phyloP scores from a whole-genome alignment of 2,329 filamentous ascomycete genomes.

The Mycosphaerelloides madeirae region DNA sequence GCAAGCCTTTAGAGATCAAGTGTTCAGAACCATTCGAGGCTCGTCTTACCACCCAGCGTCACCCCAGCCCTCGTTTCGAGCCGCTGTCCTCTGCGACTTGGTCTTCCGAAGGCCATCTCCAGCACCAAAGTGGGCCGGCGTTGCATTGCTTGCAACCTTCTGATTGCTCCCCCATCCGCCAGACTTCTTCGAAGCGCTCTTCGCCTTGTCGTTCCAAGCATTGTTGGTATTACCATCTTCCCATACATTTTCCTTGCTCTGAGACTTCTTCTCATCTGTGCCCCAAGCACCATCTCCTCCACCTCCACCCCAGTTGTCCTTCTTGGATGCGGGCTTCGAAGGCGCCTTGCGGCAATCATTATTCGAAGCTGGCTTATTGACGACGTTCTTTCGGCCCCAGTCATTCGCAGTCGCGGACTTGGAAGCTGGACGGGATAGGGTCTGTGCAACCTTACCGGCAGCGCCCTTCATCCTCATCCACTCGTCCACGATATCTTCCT shows the following conservation, averaged over 20 bases:
- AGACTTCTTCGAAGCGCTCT: conserved; percentile 9
- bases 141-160: not conserved
- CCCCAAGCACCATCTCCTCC: not conserved
- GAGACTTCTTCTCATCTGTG: not conserved
- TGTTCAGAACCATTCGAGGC: too few relatives aligned
- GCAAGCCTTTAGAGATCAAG: too few relatives aligned
- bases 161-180: not conserved
- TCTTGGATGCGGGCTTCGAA: too few relatives aligned
- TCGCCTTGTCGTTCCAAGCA: conserved; percentile 1
- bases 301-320: not conserved
- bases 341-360: not conserved
- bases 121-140: too few relatives aligned
- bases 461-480: conserved; percentile 17
- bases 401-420: conserved; percentile 1
- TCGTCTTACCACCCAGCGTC: not conserved
- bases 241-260: not conserved
- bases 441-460: conserved; percentile 3
- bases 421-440: not conserved
- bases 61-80: not conserved
- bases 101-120: too few relatives aligned
- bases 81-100: too few relatives aligned
- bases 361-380: not conserved
- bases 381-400: not conserved
- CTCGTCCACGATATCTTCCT: conserved; percentile 29
- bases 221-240: not conserved